Conservation (phyloP, 2,329 filamentous ascomycete species). For the Calonectria hawksworthii region DNA sequence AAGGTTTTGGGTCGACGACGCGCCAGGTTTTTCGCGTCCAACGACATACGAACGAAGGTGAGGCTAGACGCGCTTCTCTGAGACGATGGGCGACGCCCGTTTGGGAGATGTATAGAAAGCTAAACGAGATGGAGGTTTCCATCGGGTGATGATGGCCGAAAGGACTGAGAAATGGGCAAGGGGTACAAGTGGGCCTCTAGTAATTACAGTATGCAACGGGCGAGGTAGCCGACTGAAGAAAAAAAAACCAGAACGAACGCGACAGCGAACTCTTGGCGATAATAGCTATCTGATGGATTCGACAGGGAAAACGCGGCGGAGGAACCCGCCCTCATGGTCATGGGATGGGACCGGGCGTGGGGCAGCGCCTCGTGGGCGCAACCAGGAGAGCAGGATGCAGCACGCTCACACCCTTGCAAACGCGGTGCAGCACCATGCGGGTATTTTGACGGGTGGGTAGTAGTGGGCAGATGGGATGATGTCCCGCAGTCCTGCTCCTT, state of each 20-base stretch:
- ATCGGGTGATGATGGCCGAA: background rate
- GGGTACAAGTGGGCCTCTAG: constrained; percentile 15
- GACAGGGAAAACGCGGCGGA: constrained; percentile 13
- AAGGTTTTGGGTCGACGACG: constrained; percentile 28
- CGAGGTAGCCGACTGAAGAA: constrained; percentile 10
- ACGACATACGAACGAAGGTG: constrained; percentile 14
- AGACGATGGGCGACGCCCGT: background rate
- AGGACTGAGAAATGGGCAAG: constrained; percentile 17
- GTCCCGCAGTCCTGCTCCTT: constrained; percentile 12
- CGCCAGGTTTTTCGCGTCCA: constrained; percentile 22
- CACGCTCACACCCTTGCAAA: constrained; percentile 19
- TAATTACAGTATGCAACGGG: constrained; percentile 16
- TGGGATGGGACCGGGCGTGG: constrained; percentile 8
- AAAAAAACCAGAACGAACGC: background rate
- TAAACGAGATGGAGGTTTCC: background rate
- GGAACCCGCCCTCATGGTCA: constrained; percentile 4
- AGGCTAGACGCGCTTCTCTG: constrained; percentile 3
- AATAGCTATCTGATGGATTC: constrained; percentile 12
- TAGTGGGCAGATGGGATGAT: constrained; percentile 19
- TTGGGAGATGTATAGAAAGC: background rate
- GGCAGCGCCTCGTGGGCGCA: constrained; percentile 18
- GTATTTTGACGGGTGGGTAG: constrained; percentile 19
- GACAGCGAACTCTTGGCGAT: constrained; percentile 7
- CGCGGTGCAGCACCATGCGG: background rate
- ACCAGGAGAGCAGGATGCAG: constrained; percentile 7